Evolutionary conservation across 495 filamentous ascomycete genomes (phyloP).

Genomic region (Astrothelium macrocarpum): DNA sequence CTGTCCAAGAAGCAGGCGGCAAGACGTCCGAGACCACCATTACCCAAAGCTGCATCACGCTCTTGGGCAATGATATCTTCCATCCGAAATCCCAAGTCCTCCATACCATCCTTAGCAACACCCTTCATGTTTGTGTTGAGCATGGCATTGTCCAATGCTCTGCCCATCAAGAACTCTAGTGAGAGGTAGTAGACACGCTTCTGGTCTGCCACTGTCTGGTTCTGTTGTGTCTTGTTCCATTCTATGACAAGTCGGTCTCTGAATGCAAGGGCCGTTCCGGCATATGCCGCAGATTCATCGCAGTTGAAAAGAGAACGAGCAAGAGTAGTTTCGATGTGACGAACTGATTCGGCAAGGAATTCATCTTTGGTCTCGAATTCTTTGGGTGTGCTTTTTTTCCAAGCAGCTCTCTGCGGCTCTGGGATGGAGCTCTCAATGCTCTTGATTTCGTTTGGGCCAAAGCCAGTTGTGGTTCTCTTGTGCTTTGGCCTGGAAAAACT

Average conservation of each 20-base stretch:
- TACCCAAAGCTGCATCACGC: constrained; percentile 91
- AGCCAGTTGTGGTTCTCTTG: constrained; percentile 86
- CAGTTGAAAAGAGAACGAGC: constrained; percentile 97
- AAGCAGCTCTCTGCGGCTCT: constrained; percentile 78
- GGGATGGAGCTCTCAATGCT: constrained; percentile 83
- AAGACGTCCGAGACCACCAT: constrained; percentile 88
- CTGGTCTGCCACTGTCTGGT: constrained; percentile 78
- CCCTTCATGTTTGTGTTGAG: constrained; percentile 86
- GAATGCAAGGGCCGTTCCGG: constrained; percentile 81
- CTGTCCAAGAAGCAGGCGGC: constrained; percentile 97
- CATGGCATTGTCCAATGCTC: constrained; percentile 96
- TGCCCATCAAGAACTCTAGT: constrained; percentile 93
- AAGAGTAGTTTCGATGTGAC: constrained; percentile 92
- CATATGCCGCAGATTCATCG: constrained; percentile 89
- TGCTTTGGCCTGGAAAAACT: constrained; percentile 73
- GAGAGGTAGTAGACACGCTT: constrained; percentile 96
- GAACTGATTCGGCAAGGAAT: constrained; percentile 71
- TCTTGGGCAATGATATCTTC: constrained; percentile 94
- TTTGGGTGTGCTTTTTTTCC: constrained; percentile 55
- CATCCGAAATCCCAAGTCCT: constrained; percentile 87
- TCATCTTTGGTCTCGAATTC: constrained; percentile 65
- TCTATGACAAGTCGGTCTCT: constrained; percentile 86
- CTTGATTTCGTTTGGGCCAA: constrained; percentile 85
- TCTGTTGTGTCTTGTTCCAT: constrained; percentile 97
- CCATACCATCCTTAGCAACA: constrained; percentile 70